These are phyloP conservation scores for Naegleria gruberi DNA, from an alignment of 208 protist genomes.

Conservation along the genomic window DNA sequence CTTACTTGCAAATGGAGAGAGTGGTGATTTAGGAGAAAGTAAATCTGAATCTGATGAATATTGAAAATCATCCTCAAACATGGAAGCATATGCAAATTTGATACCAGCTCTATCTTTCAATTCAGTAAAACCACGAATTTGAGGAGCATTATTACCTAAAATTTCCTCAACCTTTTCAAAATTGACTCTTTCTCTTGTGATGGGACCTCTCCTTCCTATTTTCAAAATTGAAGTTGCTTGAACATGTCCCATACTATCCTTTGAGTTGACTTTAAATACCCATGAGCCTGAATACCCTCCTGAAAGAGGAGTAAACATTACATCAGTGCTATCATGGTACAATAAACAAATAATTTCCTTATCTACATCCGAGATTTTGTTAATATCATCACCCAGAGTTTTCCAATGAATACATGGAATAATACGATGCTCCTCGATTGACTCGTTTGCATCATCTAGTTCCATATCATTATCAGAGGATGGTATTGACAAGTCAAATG, in stretches of 20 bases:
- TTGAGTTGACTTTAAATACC: not conserved
- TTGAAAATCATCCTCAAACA: not conserved
- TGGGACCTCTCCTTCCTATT: not conserved
- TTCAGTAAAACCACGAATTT: not conserved
- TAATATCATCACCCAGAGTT: not conserved
- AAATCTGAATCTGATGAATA: not conserved
- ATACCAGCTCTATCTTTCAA: not conserved
- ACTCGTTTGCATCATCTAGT: not conserved
- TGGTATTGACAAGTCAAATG: not conserved
- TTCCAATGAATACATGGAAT: too few species aligned
- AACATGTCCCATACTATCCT: not conserved
- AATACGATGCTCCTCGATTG: not conserved
- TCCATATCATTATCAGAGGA: not conserved
- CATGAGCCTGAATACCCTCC: not conserved
- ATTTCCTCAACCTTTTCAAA: slow-evolving; percentile 16
- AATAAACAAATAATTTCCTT: slow-evolving; percentile 17
- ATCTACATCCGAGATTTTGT: not conserved
- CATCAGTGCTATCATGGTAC: not conserved
- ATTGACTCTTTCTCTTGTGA: not conserved
- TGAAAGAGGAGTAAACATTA: not conserved
- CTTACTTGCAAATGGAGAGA: not conserved
- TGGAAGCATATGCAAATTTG: slow-evolving; percentile 9
- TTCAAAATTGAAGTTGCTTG: not conserved
- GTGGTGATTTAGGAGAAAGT: not conserved
- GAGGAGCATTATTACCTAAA: not conserved